Percentiles rank a stretch among this genome's conserved stretches.
phyloP scores from a whole-genome alignment of 768 basidiomycete species.

The Favolaschia claudopus region DNA sequence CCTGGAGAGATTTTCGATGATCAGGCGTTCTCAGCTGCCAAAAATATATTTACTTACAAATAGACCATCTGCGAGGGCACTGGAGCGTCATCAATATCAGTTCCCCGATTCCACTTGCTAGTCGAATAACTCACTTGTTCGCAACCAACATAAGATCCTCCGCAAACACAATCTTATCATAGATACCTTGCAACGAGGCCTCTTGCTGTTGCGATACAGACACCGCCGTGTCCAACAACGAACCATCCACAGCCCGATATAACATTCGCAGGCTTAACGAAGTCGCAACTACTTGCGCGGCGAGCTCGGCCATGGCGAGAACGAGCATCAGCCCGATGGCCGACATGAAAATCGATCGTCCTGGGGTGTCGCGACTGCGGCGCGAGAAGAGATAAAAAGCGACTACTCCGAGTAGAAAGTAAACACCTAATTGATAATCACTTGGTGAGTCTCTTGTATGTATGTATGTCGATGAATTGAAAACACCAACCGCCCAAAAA shows the following conservation, averaged over 20 bases:
- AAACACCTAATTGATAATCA: conserved; percentile 1
- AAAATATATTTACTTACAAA: neutral
- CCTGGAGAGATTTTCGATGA: neutral
- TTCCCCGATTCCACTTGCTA: too few species aligned
- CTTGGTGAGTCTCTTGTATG: neutral
- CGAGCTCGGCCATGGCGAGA: neutral
- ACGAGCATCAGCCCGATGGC: conserved; percentile 1
- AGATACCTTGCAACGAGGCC: neutral
- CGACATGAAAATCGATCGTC: neutral
- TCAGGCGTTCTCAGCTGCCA: neutral
- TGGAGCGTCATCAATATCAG: too few species aligned
- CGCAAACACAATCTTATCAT: neutral
- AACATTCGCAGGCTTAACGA: neutral
- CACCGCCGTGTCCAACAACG: neutral
- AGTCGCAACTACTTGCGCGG: neutral
- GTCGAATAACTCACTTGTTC: conserved; percentile 3
- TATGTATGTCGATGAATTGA: too few species aligned
- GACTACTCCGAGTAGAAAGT: neutral
- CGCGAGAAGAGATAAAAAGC: conserved; percentile 6
- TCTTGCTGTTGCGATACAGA: neutral
- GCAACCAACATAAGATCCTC: neutral
- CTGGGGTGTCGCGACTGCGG: neutral
- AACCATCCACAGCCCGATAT: neutral
- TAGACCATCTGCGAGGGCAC: conserved; percentile 10
- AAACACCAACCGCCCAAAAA: too few species aligned